Percentiles rank a stretch among this genome's conserved stretches.
Evolutionary conservation across 2,329 filamentous ascomycete species (phyloP).

Genomic region (Orbilia blumenaviensis): DNA sequence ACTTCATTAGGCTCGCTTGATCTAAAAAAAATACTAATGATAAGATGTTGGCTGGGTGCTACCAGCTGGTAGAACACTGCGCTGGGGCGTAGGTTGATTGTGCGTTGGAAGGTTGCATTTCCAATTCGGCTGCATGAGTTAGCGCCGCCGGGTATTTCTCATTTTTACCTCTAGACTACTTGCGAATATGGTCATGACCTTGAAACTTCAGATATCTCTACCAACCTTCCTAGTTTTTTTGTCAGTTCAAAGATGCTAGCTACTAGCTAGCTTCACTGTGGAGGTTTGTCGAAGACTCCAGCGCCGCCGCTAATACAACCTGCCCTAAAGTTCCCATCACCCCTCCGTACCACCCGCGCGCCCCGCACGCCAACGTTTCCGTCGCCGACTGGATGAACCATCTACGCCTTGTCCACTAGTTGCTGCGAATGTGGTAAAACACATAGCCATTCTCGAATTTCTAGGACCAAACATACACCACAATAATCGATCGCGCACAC

Average conservation of each 20-base stretch:
- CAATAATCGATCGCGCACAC: not conserved
- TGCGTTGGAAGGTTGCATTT: slow-evolving; percentile 8
- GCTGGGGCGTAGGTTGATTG: not conserved
- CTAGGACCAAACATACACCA: not conserved
- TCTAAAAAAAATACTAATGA: no score
- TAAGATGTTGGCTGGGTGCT: no score
- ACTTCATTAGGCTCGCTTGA: no score
- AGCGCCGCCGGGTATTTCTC: slow-evolving; percentile 9
- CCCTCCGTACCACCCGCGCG: not conserved
- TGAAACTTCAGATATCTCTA: not conserved
- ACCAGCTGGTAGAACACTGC: no score
- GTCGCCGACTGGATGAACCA: not conserved
- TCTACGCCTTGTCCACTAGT: not conserved
- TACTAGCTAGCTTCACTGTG: not conserved
- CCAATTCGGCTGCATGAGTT: not conserved
- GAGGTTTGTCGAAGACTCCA: not conserved
- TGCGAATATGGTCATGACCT: not conserved
- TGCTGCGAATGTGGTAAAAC: not conserved
- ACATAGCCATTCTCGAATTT: not conserved
- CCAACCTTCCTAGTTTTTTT: slow-evolving; percentile 7
- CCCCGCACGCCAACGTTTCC: not conserved
- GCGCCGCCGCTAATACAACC: not conserved
- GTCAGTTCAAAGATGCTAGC: not conserved
- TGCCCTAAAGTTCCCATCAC: not conserved
- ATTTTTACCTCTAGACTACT: not conserved